These are phyloP conservation scores for Mycena latifolia DNA, from an alignment of 768 basidiomycete species.

Conservation along the genomic window DNA sequence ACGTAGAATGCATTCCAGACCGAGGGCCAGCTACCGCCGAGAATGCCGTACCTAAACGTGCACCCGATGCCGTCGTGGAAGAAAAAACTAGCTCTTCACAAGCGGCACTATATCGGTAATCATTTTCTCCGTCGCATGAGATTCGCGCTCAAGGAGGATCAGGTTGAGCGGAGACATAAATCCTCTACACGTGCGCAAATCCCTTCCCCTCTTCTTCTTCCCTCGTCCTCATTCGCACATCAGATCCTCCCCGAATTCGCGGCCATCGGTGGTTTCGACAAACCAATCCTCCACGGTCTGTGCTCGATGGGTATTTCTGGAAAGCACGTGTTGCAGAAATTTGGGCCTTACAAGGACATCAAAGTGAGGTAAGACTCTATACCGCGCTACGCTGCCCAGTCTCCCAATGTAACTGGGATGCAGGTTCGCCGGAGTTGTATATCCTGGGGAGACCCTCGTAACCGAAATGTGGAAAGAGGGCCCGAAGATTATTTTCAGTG, in stretches of 20 bases:
- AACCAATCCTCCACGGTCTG: slow-evolving; percentile 90
- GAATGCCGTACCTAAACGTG: slow-evolving; percentile 85
- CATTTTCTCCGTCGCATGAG: slow-evolving; percentile 9
- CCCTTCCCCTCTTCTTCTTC: not conserved
- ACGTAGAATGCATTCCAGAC: slow-evolving; percentile 59
- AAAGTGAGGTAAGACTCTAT: slow-evolving; percentile 81
- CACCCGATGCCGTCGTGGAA: slow-evolving; percentile 88
- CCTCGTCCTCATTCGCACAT: not conserved
- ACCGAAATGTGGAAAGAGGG: slow-evolving; percentile 99
- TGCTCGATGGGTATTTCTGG: slow-evolving; percentile 94
- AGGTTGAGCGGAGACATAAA: slow-evolving; percentile 94
- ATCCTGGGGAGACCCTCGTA: slow-evolving; percentile 94
- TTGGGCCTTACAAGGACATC: slow-evolving; percentile 90
- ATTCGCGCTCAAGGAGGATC: slow-evolving; percentile 13
- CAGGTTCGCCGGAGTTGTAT: slow-evolving; percentile 93
- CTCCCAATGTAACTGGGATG: not conserved
- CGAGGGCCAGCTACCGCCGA: slow-evolving; percentile 89
- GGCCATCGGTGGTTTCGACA: slow-evolving; percentile 93
- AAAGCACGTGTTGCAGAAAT: slow-evolving; percentile 92
- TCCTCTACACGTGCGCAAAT: slow-evolving; percentile 81
- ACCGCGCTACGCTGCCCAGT: not conserved
- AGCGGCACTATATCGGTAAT: slow-evolving; percentile 92
- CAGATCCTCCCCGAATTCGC: slow-evolving; percentile 95
- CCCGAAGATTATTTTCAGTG: slow-evolving; percentile 90
- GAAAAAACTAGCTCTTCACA: slow-evolving; percentile 88